phyloP scores from a whole-genome alignment of 2,329 filamentous ascomycete genomes.

The Arachnomyces sp. region DNA sequence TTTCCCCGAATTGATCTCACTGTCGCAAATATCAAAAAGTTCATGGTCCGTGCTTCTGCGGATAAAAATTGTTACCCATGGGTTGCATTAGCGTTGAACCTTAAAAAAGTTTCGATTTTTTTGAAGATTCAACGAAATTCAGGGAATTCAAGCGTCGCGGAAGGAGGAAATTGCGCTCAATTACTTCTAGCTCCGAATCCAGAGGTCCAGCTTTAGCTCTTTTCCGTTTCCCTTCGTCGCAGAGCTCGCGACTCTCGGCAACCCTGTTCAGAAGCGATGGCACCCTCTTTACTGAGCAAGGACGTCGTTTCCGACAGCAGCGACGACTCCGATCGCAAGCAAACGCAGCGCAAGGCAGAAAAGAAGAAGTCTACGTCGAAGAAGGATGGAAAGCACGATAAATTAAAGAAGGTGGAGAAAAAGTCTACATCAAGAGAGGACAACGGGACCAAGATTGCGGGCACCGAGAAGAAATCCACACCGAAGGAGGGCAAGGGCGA shows the following conservation, averaged over 20 bases:
- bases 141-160: constrained; percentile 9
- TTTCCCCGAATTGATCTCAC: too few relatives aligned
- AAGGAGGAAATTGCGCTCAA: constrained; percentile 9
- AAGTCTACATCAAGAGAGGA: too few relatives aligned
- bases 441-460: too few relatives aligned
- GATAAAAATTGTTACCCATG: constrained; percentile 24
- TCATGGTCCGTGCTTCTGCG: constrained; percentile 33
- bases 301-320: constrained; percentile 16
- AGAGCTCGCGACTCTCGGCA: not conserved
- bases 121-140: not conserved
- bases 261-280: constrained; percentile 14
- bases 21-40: constrained; percentile 7
- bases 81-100: too few relatives aligned
- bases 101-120: constrained; percentile 2
- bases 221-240: not conserved
- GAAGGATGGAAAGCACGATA: too few relatives aligned
- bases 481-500: too few relatives aligned
- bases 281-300: constrained; percentile 18
- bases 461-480: too few relatives aligned
- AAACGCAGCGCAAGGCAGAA: constrained; percentile 7
- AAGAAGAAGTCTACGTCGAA: not conserved
- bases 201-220: not conserved
- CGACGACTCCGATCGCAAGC: constrained; percentile 10
- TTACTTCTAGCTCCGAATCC: not conserved
- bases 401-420: too few relatives aligned